phyloP scores from a whole-genome alignment of 768 basidiomycete genomes.

The Stropharia rugosoannulata region DNA sequence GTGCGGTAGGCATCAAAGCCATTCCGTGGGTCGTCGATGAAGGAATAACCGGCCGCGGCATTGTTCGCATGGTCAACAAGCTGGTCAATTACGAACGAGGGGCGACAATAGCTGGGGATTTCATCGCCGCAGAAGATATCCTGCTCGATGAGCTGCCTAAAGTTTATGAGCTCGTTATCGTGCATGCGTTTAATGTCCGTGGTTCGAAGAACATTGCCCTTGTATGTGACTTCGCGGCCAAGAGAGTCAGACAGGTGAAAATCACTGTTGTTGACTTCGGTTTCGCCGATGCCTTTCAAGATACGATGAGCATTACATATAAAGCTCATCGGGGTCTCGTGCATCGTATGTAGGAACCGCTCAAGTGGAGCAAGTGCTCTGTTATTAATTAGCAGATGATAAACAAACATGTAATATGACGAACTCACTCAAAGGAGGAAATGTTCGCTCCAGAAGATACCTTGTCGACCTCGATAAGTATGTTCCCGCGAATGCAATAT shows the following conservation, averaged over 20 bases:
- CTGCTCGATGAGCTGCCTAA: neutral
- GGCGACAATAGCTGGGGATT: neutral
- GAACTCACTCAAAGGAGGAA: no score
- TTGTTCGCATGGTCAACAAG: neutral
- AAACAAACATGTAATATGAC: no score
- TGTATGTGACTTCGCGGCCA: neutral
- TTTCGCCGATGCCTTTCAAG: neutral
- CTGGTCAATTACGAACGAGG: neutral
- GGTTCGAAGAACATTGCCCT: neutral
- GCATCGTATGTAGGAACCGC: neutral
- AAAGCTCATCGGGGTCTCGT: neutral
- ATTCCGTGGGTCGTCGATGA: neutral
- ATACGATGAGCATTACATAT: neutral
- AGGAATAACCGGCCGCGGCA: neutral
- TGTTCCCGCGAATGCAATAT: conserved; percentile 3
- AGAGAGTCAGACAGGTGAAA: neutral
- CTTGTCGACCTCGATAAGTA: neutral
- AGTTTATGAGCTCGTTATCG: neutral
- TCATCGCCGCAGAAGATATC: neutral
- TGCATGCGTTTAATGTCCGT: neutral
- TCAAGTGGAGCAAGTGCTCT: neutral
- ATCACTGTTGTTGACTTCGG: neutral
- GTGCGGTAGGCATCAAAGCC: neutral
- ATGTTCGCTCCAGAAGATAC: no score
- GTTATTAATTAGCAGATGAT: neutral